Conservation (phyloP, 108 stramenopile genomes). For the Stephanodiscus triporus region DNA sequence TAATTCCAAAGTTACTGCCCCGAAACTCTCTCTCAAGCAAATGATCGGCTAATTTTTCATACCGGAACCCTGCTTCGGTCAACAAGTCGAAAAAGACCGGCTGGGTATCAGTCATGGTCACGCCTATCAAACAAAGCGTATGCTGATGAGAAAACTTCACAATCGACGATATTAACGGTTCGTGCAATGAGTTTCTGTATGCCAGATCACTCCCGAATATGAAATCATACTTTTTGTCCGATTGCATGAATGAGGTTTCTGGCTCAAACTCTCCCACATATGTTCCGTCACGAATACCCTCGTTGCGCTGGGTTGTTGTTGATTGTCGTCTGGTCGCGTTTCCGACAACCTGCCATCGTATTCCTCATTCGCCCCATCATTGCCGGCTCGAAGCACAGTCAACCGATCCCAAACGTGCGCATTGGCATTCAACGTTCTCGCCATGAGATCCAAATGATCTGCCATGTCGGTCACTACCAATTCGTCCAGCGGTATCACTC, state of each 20-base stretch:
- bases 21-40: constrained; percentile 61
- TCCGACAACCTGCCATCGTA: not conserved
- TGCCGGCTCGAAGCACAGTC: constrained; percentile 7
- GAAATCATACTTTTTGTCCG: constrained; percentile 67
- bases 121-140: constrained; percentile 68
- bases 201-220: constrained; percentile 88
- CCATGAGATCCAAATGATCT: constrained; percentile 72
- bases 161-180: constrained; percentile 78
- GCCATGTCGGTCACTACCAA: constrained; percentile 72
- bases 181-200: constrained; percentile 76
- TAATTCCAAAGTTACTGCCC: constrained; percentile 73
- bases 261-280: constrained; percentile 49
- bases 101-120: constrained; percentile 87
- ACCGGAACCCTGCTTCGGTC: constrained; percentile 59
- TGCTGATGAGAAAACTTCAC: constrained; percentile 48
- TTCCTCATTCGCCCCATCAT: not conserved
- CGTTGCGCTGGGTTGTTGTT: constrained; percentile 1
- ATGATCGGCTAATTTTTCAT: constrained; percentile 71
- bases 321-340: not conserved
- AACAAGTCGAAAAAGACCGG: constrained; percentile 72
- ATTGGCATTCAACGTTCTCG: constrained; percentile 57
- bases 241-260: not conserved
- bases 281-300: constrained; percentile 46
- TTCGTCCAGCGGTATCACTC: constrained; percentile 12
- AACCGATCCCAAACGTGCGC: constrained; percentile 44